Percentiles rank a stretch among this genome's conserved stretches.
These are phyloP conservation scores for Globisporangium orthogonon DNA, from an alignment of 352 stramenopile genomes.

Conservation along the genomic window DNA sequence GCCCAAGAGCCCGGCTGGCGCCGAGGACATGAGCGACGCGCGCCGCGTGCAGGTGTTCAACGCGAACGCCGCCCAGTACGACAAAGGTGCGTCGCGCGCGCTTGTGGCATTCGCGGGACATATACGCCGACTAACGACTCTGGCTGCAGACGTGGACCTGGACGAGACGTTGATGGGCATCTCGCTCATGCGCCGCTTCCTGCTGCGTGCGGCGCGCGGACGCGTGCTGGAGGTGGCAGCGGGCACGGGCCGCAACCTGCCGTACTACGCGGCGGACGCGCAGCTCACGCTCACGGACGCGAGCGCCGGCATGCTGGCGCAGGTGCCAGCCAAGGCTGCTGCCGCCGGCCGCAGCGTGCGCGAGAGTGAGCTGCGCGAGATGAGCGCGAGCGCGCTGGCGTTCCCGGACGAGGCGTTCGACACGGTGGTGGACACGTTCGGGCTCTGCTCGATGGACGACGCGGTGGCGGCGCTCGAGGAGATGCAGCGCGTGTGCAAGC, in stretches of 20 bases:
- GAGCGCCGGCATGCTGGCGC: constrained; percentile 66
- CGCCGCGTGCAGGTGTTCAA: constrained; percentile 61
- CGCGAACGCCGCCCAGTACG: constrained; percentile 64
- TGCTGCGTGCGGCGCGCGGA: constrained; percentile 71
- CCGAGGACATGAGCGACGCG: constrained; percentile 35
- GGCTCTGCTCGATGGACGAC: constrained; percentile 95
- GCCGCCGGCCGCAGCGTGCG: constrained; percentile 14
- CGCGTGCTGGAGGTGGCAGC: constrained; percentile 91
- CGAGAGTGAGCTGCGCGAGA: constrained; percentile 40
- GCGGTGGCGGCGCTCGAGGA: constrained; percentile 86
- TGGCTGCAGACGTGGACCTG: constrained; percentile 43
- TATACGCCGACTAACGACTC: neutral
- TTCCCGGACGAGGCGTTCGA: constrained; percentile 87
- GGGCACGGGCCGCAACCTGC: constrained; percentile 93
- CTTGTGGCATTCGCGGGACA: neutral
- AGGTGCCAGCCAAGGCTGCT: constrained; percentile 27
- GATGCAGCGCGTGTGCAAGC: constrained; percentile 92
- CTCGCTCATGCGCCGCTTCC: constrained; percentile 66
- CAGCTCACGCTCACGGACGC: constrained; percentile 67
- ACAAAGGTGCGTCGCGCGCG: constrained; percentile 32
- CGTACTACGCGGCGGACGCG: constrained; percentile 66
- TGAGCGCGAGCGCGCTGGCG: constrained; percentile 43
- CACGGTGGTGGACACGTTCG: constrained; percentile 96
- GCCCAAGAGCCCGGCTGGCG: constrained; percentile 22
- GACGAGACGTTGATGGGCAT: constrained; percentile 81